These are phyloP conservation scores for Trichophyton simii DNA, from an alignment of 2,329 filamentous ascomycete species.

Conservation along the genomic window DNA sequence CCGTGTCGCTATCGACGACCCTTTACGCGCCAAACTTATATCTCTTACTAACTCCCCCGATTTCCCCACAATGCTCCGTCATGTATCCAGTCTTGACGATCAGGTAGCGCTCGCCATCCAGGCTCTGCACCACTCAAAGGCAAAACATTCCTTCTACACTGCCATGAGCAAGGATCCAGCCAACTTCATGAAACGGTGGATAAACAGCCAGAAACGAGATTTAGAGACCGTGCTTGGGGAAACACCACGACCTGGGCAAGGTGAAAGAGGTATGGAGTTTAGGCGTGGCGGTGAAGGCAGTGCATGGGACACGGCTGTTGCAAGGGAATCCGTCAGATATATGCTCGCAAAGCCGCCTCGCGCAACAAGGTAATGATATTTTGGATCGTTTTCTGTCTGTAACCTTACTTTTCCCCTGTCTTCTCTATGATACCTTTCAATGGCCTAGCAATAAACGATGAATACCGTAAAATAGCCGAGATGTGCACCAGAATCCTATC, in stretches of 20 bases:
- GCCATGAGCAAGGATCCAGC: conserved; percentile 69
- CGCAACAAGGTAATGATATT: not conserved
- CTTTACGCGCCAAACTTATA: conserved; percentile 55
- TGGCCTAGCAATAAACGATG: not conserved
- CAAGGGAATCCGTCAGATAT: conserved; percentile 49
- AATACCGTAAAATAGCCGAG: not conserved
- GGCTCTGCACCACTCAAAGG: conserved; percentile 70
- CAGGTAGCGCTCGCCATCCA: conserved; percentile 74
- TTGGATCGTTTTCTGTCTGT: not conserved
- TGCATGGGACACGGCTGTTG: conserved; percentile 51
- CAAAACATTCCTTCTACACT: conserved; percentile 78
- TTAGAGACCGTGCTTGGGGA: conserved; percentile 81
- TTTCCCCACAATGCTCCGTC: conserved; percentile 59
- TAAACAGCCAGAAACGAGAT: conserved; percentile 81
- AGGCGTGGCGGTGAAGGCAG: conserved; percentile 42
- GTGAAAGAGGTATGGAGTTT: conserved; percentile 38
- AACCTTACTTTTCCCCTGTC: not conserved
- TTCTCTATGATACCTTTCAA: not conserved
- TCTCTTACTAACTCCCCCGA: conserved; percentile 56
- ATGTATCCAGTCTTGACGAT: conserved; percentile 68
- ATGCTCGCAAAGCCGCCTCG: conserved; percentile 41
- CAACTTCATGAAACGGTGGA: conserved; percentile 73
- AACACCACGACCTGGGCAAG: conserved; percentile 45
- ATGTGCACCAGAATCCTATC: not conserved
- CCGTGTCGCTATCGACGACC: conserved; percentile 71